Percentiles rank a stretch among this genome's conserved stretches.
Conservation (phyloP, 208 protist species). For the Acanthamoeba healyi region DNA sequence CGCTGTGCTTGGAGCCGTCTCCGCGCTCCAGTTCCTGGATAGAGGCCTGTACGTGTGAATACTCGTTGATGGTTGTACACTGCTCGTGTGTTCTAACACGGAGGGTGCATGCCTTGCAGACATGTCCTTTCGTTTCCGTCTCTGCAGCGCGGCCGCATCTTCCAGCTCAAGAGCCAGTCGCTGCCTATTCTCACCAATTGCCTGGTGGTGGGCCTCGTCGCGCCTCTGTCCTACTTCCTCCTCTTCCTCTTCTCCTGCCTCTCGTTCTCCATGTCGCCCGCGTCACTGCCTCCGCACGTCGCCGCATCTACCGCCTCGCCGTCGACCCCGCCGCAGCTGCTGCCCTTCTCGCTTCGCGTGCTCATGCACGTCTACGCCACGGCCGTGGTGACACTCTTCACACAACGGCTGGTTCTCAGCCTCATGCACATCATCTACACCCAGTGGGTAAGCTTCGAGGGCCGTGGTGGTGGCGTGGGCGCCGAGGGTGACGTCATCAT, state of each 20-base stretch:
- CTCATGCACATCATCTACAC: constrained; percentile 27
- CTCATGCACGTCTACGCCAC: constrained; percentile 12
- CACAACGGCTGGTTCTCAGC: not conserved
- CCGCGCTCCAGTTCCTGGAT: not conserved
- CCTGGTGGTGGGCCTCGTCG: not conserved
- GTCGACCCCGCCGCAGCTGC: not conserved
- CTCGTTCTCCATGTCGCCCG: not conserved
- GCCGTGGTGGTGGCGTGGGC: constrained; percentile 37
- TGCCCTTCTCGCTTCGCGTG: not conserved
- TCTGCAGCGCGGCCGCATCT: constrained; percentile 30
- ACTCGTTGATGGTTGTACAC: not conserved
- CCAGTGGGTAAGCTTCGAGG: constrained; percentile 44
- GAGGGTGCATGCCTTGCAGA: not conserved
- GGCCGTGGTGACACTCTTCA: not conserved
- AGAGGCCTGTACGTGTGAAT: not conserved
- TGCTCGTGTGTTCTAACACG: not conserved
- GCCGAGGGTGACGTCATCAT: constrained; percentile 28
- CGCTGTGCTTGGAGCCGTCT: not conserved
- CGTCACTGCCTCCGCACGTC: not conserved
- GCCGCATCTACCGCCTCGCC: not conserved
- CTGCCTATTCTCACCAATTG: not conserved
- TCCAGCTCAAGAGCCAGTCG: constrained; percentile 25
- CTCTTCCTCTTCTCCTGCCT: not conserved
- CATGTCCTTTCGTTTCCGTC: constrained; percentile 6
- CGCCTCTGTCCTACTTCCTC: not conserved